Base-by-base conservation (phyloP, 495 filamentous ascomycete species). In the Xylaria intraflava region DNA sequence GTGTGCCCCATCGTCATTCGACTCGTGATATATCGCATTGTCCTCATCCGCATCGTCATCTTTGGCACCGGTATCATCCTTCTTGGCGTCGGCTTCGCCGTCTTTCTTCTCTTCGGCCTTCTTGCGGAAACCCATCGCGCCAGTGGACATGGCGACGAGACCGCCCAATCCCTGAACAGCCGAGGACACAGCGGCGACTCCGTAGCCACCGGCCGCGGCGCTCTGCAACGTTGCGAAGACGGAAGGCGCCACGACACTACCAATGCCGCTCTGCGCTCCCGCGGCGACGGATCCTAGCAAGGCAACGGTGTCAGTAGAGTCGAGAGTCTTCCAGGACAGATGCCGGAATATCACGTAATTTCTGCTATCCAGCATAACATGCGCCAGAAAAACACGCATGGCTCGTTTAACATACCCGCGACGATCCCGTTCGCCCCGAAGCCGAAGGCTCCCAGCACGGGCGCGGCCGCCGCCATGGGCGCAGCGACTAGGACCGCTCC, bases 181-280 rank as follows among this genome's bases (percentile, higher is more conserved):
- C 1, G 33, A 11, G 24, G 52, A 44, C 4, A 60, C 59, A 10
- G 51, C 39, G 0, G 51, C 57, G 49, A 48, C 46, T 6, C 59
- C 59, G 31, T 41, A 56, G 22, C 59, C 57, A 20, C 29, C 51
- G 17, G 53, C 57, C 5, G 26, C 51, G 24, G 59, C 59, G 52
- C 59, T 62, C 22, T 60, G 57, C 36, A 60, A 35, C 6, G 43
- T 48, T 19, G 57, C 57, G 16, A 60, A 62, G 11, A 49, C 16
- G 1, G 46, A 48, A 33, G 39, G 24, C 14, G 51, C 51, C 1
- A 45, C 49, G 27, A 61, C 58, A n/a, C 22, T 46, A 11, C 54
- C 41, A 20, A 61, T 56, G 20, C 56, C 17, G 20, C 59, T 56
- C 35, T 60, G 59, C 3, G 23, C 24, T 3, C 16, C 46, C 1